Percentiles rank a stretch among this genome's conserved stretches.
Conservation (phyloP, 148 eudicot species). For the Rhododendron mucronatum region DNA sequence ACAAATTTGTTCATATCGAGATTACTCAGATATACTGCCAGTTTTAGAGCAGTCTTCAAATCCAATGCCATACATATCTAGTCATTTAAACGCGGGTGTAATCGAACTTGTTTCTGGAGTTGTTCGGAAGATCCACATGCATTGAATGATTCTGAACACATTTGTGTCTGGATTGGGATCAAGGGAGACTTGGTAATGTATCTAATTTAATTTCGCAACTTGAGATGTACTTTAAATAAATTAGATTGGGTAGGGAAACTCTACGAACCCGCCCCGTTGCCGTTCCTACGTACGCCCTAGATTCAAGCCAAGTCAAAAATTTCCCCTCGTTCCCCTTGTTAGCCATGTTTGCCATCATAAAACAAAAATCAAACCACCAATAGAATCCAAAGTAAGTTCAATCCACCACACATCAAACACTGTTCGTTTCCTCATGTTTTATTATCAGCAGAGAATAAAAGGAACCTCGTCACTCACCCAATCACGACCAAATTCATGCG, state of each 20-base stretch:
- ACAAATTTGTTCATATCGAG: neutral
- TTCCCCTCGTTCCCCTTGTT: no score
- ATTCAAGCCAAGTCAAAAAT: neutral
- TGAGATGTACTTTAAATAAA: no score
- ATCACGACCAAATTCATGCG: conserved; percentile 24
- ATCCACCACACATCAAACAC: neutral
- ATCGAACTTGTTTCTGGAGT: neutral
- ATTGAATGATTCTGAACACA: neutral
- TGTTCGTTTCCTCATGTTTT: neutral
- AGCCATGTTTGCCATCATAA: no score
- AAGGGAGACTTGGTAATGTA: no score
- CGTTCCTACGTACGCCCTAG: neutral
- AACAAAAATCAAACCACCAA: no score
- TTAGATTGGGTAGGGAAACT: neutral
- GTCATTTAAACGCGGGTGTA: no score
- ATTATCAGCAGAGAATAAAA: neutral
- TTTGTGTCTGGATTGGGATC: neutral
- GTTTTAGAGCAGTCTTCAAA: neutral
- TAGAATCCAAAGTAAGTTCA: neutral
- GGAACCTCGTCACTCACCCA: neutral
- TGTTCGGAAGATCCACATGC: neutral
- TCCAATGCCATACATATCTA: neutral
- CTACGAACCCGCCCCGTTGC: neutral
- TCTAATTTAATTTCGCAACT: no score
- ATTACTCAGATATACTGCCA: neutral